Base-by-base conservation (phyloP, 2,329 filamentous ascomycete species). In the Pseudocercospora vitis region DNA sequence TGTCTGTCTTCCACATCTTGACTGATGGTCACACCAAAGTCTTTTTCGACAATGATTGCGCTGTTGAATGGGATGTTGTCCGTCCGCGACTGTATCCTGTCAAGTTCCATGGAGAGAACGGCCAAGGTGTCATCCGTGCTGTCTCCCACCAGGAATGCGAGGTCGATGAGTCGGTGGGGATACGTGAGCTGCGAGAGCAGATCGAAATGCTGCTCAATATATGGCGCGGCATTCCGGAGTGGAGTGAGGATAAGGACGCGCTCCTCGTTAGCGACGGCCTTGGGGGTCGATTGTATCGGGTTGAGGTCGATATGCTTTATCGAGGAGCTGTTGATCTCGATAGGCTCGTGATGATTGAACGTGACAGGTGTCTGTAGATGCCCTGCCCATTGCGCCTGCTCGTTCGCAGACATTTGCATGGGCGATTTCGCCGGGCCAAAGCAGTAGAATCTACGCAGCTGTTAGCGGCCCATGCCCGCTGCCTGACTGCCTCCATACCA, bases 391-490 rank as follows among this genome's bases (percentile, higher is more conserved):
- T 89, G 82, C 58, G 86, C 86, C 72, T 92, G 87, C 70, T 99
- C 94, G 70, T 96, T 96, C 52, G 87, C 77, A 35, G 88, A 84
- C 90, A 99, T 96, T 61, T 94, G 85, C 85, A 95, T 95, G 49
- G 94, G 94, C n/a, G 94, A 84, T 77, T 95, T 96, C 19, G 87
- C 84, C 11, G 94, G 92, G 9, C 94, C 94, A 82, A 91, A 97
- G 78, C 94, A 99, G 76, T 96, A 95, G 75, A 95, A 96, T 75
- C 92, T 97, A 68, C 47, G 19, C 14, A 12, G 49, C 40, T 32
- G 31, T 61, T 47, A 46, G 46, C 51, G 12, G 23, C 18, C n/a
- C 35, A 31, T 48, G 19, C 31, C 39, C 28, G 18, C 14, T 14
- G 18, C 40, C 24, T 31, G 12, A 8, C 23, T 44, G 18, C 1